Evolutionary conservation across 1,284 basidiomycete species (phyloP).

Genomic region (Agaricales sp.): DNA sequence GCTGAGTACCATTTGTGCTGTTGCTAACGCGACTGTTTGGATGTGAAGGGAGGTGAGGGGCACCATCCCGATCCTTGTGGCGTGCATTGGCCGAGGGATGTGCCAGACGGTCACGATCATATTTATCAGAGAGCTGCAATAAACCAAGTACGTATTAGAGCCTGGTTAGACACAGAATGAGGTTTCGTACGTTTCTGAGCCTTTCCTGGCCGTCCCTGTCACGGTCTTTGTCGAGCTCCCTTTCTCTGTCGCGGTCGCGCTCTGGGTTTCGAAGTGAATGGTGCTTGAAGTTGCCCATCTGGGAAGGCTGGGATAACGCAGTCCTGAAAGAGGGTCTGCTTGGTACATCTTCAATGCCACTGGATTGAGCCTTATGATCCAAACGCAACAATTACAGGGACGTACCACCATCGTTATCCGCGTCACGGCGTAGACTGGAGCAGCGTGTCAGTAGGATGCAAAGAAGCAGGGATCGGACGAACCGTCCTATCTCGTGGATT

Average conservation of each 20-base stretch:
- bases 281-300: constrained; percentile 85
- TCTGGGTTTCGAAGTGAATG: constrained; percentile 65
- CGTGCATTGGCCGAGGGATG: constrained; percentile 38
- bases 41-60: constrained; percentile 45
- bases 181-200: constrained; percentile 51
- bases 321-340: constrained; percentile 60
- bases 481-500: constrained; percentile 57
- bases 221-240: constrained; percentile 55
- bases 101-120: constrained; percentile 69
- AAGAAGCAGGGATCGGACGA: constrained; percentile 12
- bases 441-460: constrained; percentile 13
- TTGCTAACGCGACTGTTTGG: constrained; percentile 31
- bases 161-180: constrained; percentile 7
- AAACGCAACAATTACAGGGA: constrained; percentile 4
- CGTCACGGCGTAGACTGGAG: constrained; percentile 60
- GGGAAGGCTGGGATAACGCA: constrained; percentile 66
- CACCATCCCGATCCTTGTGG: constrained; percentile 58
- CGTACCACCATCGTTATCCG: constrained; percentile 53
- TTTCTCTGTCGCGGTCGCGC: constrained; percentile 54
- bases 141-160: constrained; percentile 8
- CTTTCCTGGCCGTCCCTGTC: constrained; percentile 71
- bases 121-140: constrained; percentile 69
- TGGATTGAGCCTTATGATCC: constrained; percentile 8
- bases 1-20: constrained; percentile 25
- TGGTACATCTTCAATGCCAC: constrained; percentile 39